These are phyloP conservation scores for Tetrastigma voinierianum DNA, from an alignment of 164 flowering plant genomes.

Conservation along the genomic window DNA sequence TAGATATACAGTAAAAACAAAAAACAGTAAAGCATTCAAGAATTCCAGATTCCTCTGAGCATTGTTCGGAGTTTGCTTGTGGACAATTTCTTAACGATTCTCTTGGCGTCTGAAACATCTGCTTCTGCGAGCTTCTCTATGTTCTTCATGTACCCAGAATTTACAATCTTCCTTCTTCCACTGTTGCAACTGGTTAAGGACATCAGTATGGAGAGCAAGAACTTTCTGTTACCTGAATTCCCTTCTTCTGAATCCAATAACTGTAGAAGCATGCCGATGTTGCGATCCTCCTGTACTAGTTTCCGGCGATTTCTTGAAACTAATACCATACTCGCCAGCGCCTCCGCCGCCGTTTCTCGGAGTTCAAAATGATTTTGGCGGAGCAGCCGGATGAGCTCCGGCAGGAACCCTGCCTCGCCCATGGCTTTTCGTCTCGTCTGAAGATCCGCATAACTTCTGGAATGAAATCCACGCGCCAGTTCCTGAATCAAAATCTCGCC, in stretches of 20 bases:
- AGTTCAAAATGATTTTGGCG: conserved; percentile 66
- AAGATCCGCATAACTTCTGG: conserved; percentile 46
- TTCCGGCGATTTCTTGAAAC: conserved; percentile 59
- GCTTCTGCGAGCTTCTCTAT: conserved; percentile 79
- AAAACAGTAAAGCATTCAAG: conserved; percentile 25
- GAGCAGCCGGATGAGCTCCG: conserved; percentile 64
- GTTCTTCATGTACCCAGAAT: conserved; percentile 62
- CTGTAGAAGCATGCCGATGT: conserved; percentile 47
- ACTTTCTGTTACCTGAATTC: conserved; percentile 56
- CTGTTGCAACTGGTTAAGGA: conserved; percentile 56
- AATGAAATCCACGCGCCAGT: conserved; percentile 54
- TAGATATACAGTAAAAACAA: conserved; percentile 18
- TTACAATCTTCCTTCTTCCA: conserved; percentile 64
- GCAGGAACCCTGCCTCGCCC: conserved; percentile 84
- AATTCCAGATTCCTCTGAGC: conserved; percentile 64
- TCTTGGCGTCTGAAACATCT: conserved; percentile 69
- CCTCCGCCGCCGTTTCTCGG: conserved; percentile 77
- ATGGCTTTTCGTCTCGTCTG: conserved; percentile 70
- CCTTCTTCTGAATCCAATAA: conserved; percentile 56
- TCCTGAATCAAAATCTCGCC: conserved; percentile 73
- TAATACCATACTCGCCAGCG: conserved; percentile 50
- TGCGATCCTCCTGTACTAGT: conserved; percentile 59
- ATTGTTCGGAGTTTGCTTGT: conserved; percentile 56
- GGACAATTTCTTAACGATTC: conserved; percentile 57
- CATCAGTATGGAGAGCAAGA: conserved; percentile 59